Percentiles rank a stretch among this genome's conserved stretches.
phyloP scores from a whole-genome alignment of 1,284 basidiomycete genomes.

The Boletus hoseneyae region DNA sequence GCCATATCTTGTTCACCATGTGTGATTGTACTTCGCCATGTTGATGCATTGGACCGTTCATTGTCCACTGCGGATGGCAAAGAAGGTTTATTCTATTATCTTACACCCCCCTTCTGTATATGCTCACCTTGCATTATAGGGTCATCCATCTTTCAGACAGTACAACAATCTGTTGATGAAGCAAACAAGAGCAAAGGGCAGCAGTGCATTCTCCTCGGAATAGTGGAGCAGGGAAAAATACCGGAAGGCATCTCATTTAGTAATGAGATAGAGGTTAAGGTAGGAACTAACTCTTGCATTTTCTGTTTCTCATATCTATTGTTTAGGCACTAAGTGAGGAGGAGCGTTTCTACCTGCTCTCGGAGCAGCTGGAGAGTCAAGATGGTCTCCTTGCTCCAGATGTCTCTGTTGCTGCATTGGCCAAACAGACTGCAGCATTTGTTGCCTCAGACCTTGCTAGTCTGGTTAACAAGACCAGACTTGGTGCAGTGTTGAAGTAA shows the following conservation, averaged over 20 bases:
- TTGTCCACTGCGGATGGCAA: conserved; percentile 65
- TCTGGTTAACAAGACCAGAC: conserved; percentile 63
- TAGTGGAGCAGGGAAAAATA: conserved; percentile 66
- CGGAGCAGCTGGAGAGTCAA: conserved; percentile 14
- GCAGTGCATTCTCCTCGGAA: conserved; percentile 75
- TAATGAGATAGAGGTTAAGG: conserved; percentile 79
- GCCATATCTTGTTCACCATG: conserved; percentile 83
- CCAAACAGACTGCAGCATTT: conserved; percentile 90
- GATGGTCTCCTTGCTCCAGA: conserved; percentile 61
- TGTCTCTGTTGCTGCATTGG: conserved; percentile 70
- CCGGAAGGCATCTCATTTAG: conserved; percentile 81
- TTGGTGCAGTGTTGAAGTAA: conserved; percentile 56
- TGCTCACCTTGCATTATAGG: conserved; percentile 36
- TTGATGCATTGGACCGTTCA: conserved; percentile 80
- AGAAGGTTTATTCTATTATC: conserved; percentile 39
- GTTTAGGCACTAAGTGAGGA: conserved; percentile 76
- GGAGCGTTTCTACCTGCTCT: conserved; percentile 52
- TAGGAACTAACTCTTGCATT: conserved; percentile 31
- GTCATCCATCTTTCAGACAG: conserved; percentile 54
- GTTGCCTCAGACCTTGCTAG: conserved; percentile 81
- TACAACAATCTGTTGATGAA: conserved; percentile 67
- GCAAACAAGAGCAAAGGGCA: conserved; percentile 51
- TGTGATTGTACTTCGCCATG: conserved; percentile 77
- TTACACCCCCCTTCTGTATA: neutral
- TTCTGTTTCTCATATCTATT: conserved; percentile 7